Evolutionary conservation across 2,329 filamentous ascomycete species (phyloP), one percentile per base, ranked within the genome.

Genomic region (Phyllosticta capitalensis): DNA sequence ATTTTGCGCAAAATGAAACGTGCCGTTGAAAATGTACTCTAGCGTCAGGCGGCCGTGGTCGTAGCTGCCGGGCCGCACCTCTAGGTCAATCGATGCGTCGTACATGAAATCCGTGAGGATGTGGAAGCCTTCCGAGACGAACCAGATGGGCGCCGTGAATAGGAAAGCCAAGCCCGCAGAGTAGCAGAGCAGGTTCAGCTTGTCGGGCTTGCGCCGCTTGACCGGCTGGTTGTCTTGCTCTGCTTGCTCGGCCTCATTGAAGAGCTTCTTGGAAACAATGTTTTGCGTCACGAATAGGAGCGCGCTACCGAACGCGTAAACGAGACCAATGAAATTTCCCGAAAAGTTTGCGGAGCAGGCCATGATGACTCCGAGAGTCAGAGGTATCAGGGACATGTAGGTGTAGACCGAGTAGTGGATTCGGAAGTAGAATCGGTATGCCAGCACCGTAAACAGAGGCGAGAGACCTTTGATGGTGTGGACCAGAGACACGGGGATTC

Each of bases 401-500:
- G 92, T 97, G 6, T 91, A 85, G 33, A 80, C 80, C 1, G 91
- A 90, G 72, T 99, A 97, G 65, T 83, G 85, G 62, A 97, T 95
- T 67, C 90, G 82, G 75, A 92, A 95, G 69, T 96, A 81, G 64
- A 95, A 75, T 58, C 94, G 86, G 71, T 99, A 99, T 56, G 94
- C 94, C 59, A 95, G 74, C 50, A 99, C 94, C 0, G 94, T 99
- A 72, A 99, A 95, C 7, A 99, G 79, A 3, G 94, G 94, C 2
- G 92, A 97, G 24, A 99, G 83, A 7, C 94, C 94, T 76, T 99
- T 99, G 76, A 99, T 97, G 0, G 94, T 99, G 74, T 99, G 94
- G 3, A 99, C 94, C 38, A 99, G 82, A 6, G 94, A 97, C 1
- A 99, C 94, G 0, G 94, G 92, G 58, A 99, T 97, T 71, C 91